Evolutionary conservation across 2,329 filamentous ascomycete species (phyloP), one percentile per base, ranked within the genome.

Genomic region (Lasiodiplodia sp.): DNA sequence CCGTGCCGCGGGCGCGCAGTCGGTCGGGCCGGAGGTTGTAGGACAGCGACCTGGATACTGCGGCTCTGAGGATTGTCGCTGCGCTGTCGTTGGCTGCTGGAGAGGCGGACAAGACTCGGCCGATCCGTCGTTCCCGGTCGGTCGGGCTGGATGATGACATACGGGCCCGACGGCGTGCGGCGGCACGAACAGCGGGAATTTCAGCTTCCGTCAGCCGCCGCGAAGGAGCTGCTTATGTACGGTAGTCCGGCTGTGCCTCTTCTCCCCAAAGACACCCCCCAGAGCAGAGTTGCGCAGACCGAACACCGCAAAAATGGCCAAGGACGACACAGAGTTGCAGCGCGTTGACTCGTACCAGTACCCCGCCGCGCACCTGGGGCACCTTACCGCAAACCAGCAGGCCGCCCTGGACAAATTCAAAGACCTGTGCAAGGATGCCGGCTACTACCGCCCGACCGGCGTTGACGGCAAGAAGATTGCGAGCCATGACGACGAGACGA

Each of bases 361-460:
- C 79, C 92, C 92, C 2, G 82, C 87, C 60, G 94, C 93, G n/a
- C 94, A 97, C 78, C 83, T 95, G 56, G 91, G 93, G 60, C 91
- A 95, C 79, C 85, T 97, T 70, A 92, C 84, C 31, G 82, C 86
- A 23, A 84, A 87, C 63, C 92, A 97, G 82, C 86, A 89, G 72
- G 81, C 85, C 37, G 88, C 90, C 21, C 84, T 97, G 63, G 79
- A 81, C 28, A 85, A 87, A 52, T 97, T 97, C 85, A 96, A 94
- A 83, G 77, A 78, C 12, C 77, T 91, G 47, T 86, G 92, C 40
- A 82, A 86, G 71, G 85, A 92, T 75, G 87, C 89, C 71, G 89
- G 88, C 10, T 85, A 89, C 72, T 92, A 89, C 79, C 86, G 81
- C 67, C 86, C 85, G 0, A 79, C 75, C 11, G 78, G 75, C 10